These are phyloP conservation scores for Leishmania turanica DNA, from an alignment of 208 protist genomes.

Conservation along the genomic window DNA sequence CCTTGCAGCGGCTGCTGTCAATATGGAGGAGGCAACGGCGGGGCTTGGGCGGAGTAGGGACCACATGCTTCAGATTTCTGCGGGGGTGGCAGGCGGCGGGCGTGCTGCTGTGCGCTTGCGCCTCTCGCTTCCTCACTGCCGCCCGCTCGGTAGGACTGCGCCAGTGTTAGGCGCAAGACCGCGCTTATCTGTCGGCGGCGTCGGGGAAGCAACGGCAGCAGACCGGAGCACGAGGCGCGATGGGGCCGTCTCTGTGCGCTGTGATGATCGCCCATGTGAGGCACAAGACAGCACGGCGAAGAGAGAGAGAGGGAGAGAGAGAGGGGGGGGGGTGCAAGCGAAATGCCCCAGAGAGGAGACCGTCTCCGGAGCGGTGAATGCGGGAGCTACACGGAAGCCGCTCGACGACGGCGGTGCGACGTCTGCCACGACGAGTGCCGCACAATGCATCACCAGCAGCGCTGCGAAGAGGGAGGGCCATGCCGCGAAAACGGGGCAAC, in stretches of 20 bases:
- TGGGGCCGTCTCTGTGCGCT: background rate
- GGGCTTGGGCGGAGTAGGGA: background rate
- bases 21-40: background rate
- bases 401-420: background rate
- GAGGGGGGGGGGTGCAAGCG: too few species aligned
- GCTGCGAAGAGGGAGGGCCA: background rate
- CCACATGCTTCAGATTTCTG: constrained; percentile 2
- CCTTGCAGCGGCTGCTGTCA: background rate
- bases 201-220: background rate
- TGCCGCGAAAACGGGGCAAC: background rate
- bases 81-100: background rate
- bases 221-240: background rate
- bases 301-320: background rate
- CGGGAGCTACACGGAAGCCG: background rate
- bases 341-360: background rate
- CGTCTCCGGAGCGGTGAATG: background rate
- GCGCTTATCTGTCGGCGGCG: background rate
- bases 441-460: background rate
- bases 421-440: background rate
- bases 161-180: background rate
- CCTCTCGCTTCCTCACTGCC: background rate
- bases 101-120: background rate
- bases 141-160: background rate
- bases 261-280: background rate
- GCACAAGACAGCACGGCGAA: background rate